phyloP scores from a whole-genome alignment of 2,329 filamentous ascomycete genomes.

The Trichoderma cornu-damae region DNA sequence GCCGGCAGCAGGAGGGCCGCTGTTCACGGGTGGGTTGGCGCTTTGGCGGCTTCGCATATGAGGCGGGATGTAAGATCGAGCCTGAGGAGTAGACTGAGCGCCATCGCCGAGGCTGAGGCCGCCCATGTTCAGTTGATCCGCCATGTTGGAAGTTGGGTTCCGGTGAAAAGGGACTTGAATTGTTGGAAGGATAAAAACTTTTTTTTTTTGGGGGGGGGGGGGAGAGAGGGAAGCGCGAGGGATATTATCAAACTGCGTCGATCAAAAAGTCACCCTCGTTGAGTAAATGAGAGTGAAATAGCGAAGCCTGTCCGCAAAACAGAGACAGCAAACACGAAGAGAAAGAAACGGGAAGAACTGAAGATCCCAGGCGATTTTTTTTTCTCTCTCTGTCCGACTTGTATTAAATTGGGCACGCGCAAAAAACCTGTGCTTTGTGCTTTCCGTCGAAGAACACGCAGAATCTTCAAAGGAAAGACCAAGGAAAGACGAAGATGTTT shows the following conservation, averaged over 20 bases:
- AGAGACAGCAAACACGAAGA: constrained; percentile 30
- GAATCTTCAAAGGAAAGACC: constrained; percentile 46
- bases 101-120: constrained; percentile 59
- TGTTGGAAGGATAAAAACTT: neutral
- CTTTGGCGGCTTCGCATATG: constrained; percentile 62
- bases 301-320: constrained; percentile 28
- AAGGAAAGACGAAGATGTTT: constrained; percentile 37
- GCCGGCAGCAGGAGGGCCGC: constrained; percentile 22
- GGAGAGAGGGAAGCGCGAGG: constrained; percentile 5
- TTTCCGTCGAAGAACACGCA: constrained; percentile 40
- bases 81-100: constrained; percentile 29
- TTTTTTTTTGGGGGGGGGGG: too few species aligned
- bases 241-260: constrained; percentile 18
- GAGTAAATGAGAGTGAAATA: constrained; percentile 28
- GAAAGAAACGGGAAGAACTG: constrained; percentile 33
- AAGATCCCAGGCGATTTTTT: constrained; percentile 26
- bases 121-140: constrained; percentile 78
- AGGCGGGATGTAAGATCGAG: constrained; percentile 76
- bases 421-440: constrained; percentile 30
- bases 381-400: constrained; percentile 31
- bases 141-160: constrained; percentile 53
- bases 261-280: constrained; percentile 29
- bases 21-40: constrained; percentile 27
- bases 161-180: constrained; percentile 19
- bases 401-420: constrained; percentile 29